A percentile compares a stretch with the other conserved stretches of the same genome.
phyloP scores from a whole-genome alignment of 2,329 filamentous ascomycete species.

The Trichoderma brevicompactum region DNA sequence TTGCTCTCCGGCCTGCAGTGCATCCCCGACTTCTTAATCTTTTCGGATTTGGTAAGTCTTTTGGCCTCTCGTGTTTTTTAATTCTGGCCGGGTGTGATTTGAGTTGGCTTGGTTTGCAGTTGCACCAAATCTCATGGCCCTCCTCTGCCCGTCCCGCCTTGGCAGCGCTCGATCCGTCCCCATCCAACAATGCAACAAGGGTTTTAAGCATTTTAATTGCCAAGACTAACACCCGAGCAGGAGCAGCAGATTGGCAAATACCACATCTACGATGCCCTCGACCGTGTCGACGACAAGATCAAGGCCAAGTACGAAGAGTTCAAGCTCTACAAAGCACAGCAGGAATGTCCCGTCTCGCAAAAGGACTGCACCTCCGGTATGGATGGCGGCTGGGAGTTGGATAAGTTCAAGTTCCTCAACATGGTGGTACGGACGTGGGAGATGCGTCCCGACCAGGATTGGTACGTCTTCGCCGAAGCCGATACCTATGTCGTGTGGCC shows the following conservation, averaged over 20 bases:
- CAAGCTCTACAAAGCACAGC: constrained; percentile 50
- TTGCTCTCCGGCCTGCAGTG: constrained; percentile 59
- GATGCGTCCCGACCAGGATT: constrained; percentile 57
- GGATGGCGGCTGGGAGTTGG: constrained; percentile 55
- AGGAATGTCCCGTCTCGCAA: constrained; percentile 52
- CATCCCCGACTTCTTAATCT: constrained; percentile 59
- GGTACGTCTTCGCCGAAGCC: constrained; percentile 65
- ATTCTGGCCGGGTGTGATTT: background rate
- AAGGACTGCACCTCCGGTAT: constrained; percentile 47
- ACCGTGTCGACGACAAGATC: constrained; percentile 45
- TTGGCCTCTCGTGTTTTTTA: background rate
- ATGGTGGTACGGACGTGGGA: constrained; percentile 61
- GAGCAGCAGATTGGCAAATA: constrained; percentile 56
- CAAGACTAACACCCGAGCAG: constrained; percentile 36
- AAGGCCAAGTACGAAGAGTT: constrained; percentile 50
- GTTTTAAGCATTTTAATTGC: background rate
- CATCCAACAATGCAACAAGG: background rate
- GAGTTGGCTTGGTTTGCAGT: background rate
- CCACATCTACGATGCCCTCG: constrained; percentile 48
- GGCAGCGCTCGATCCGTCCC: background rate
- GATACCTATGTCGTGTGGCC: constrained; percentile 63
- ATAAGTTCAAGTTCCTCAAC: constrained; percentile 66
- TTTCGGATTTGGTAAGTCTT: constrained; percentile 54
- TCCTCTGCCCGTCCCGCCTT: constrained; percentile 13
- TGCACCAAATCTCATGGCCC: background rate